Percentiles rank a stretch among this genome's conserved stretches.
Evolutionary conservation across 2,329 filamentous ascomycete genomes (phyloP).

Genomic region (Conoideocrella luteorostrata): DNA sequence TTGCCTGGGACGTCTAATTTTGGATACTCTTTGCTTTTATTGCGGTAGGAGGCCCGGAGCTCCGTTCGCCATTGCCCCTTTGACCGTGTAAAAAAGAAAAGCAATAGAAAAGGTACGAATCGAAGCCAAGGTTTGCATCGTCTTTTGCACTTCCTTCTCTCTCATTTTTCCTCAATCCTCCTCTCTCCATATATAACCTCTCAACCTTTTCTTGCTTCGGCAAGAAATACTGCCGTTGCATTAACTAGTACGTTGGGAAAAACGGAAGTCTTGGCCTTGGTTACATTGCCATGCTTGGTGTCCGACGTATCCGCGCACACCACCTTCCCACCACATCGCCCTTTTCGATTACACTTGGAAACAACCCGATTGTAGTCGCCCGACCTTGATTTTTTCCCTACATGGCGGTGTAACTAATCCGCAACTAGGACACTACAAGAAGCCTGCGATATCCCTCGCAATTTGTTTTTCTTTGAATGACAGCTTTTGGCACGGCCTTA

Average conservation of each 20-base stretch:
- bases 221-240: background rate
- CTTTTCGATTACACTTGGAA: constrained; percentile 3
- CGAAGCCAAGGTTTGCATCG: too few relatives aligned
- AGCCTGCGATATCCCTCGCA: constrained; percentile 5
- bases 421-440: constrained; percentile 3
- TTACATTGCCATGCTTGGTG: constrained; percentile 2
- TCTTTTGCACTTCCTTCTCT: background rate
- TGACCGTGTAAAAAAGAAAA: too few relatives aligned
- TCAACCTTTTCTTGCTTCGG: background rate
- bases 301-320: constrained; percentile 8
- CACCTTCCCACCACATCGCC: background rate
- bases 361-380: background rate
- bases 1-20: too few relatives aligned
- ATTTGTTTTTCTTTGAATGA: background rate
- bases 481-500: too few relatives aligned
- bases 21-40: too few relatives aligned
- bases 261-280: constrained; percentile 4
- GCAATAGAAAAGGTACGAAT: too few relatives aligned
- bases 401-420: constrained; percentile 1
- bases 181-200: too few relatives aligned
- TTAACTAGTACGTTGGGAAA: background rate
- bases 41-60: too few relatives aligned
- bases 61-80: too few relatives aligned
- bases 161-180: background rate
- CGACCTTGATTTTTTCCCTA: constrained; percentile 1